These are phyloP conservation scores for Fusarium newnesense DNA, from an alignment of 2,329 filamentous ascomycete genomes.

Conservation along the genomic window DNA sequence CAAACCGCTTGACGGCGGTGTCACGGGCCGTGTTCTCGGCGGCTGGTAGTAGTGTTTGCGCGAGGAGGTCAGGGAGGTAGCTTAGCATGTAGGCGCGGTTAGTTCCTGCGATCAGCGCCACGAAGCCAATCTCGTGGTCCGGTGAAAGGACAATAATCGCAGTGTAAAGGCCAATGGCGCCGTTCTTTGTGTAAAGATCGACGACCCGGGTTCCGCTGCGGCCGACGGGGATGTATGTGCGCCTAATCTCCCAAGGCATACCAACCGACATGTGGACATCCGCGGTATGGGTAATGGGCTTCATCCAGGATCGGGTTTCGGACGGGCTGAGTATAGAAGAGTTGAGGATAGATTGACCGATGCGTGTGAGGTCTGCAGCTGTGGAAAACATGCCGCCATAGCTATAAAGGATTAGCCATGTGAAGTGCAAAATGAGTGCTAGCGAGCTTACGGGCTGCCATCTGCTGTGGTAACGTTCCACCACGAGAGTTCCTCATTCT, in stretches of 20 bases:
- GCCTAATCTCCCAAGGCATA: constrained; percentile 23
- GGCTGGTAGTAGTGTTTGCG: neutral
- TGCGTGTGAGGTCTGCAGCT: neutral
- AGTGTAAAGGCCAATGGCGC: neutral
- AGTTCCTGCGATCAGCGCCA: neutral
- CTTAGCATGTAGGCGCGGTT: neutral
- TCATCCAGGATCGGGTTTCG: constrained; percentile 5
- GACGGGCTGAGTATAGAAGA: neutral
- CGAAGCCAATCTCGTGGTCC: neutral
- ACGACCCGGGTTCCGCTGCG: neutral
- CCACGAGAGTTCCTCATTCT: neutral
- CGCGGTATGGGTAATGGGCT: constrained; percentile 4
- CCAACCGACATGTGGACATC: constrained; percentile 1
- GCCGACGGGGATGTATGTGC: neutral
- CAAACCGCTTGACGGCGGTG: neutral
- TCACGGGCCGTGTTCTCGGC: neutral
- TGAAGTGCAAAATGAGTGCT: accelerated
- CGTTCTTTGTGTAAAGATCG: constrained; percentile 18
- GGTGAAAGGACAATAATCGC: neutral
- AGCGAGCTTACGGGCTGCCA: neutral
- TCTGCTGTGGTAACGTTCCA: neutral
- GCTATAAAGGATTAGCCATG: neutral
- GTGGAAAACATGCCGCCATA: constrained; percentile 18
- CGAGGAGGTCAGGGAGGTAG: neutral
- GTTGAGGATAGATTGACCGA: constrained; percentile 9